Evolutionary conservation across 352 stramenopile genomes (phyloP).

Genomic region (Pythium brachiatum): DNA sequence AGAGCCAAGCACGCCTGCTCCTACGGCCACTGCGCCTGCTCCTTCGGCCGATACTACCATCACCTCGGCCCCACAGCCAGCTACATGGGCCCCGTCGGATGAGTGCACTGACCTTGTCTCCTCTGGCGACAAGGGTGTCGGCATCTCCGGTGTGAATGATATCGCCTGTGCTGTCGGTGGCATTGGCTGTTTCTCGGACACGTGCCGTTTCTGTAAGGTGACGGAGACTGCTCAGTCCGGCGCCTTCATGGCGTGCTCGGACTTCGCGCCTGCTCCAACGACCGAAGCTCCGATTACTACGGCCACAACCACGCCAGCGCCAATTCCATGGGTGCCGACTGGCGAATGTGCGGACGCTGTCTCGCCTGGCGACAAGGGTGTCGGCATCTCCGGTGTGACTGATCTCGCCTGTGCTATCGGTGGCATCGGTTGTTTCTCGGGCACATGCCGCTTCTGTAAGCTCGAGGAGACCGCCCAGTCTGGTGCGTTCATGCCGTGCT

Average conservation of each 20-base stretch:
- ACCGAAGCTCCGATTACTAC: not conserved
- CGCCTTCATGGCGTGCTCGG: constrained; percentile 15
- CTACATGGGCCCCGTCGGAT: too few relatives aligned
- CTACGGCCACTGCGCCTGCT: constrained; percentile 4
- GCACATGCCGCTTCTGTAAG: constrained; percentile 27
- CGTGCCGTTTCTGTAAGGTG: constrained; percentile 30
- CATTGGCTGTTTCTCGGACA: constrained; percentile 24
- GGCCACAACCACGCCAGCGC: not conserved
- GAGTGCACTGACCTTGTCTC: constrained; percentile 1
- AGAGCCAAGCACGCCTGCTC: not conserved
- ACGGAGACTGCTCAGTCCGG: constrained; percentile 9
- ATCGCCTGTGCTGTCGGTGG: constrained; percentile 22
- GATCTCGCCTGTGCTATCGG: constrained; percentile 3
- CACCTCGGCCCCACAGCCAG: not conserved
- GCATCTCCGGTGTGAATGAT: constrained; percentile 26
- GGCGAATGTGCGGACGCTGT: constrained; percentile 13
- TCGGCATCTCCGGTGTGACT: constrained; percentile 18
- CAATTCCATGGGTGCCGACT: not conserved
- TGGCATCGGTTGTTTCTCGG: constrained; percentile 25
- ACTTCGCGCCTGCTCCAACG: constrained; percentile 4
- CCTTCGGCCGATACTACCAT: constrained; percentile 3
- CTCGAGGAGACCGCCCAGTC: constrained; percentile 15
- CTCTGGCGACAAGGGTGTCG: constrained; percentile 16
- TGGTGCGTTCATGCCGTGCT: constrained; percentile 17
- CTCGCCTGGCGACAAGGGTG: constrained; percentile 18